Conservation (phyloP, 352 stramenopile species). For the Phytopythium montanum region DNA sequence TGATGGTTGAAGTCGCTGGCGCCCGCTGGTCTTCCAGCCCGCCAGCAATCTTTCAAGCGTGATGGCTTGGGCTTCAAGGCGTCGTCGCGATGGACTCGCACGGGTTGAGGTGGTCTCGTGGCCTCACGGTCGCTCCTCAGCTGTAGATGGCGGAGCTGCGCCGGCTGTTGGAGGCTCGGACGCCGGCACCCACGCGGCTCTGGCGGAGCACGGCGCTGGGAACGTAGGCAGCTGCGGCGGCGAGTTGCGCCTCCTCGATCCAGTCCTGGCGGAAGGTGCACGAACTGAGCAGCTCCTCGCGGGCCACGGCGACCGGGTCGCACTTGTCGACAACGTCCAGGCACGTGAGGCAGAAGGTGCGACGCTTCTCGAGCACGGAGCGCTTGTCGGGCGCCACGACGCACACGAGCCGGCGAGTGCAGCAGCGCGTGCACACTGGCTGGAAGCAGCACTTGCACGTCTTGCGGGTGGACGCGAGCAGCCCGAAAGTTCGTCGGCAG, state of each 20-base stretch:
- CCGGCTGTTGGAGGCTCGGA: neutral
- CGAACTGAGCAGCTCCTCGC: constrained; percentile 22
- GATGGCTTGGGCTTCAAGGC: neutral
- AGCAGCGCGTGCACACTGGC: constrained; percentile 28
- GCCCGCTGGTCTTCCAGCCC: neutral
- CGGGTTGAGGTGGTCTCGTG: neutral
- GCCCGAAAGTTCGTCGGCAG: constrained; percentile 28
- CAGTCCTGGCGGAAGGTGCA: constrained; percentile 3
- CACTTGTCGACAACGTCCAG: constrained; percentile 24
- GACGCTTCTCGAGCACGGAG: constrained; percentile 30
- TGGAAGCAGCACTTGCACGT: constrained; percentile 31
- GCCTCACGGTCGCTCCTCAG: neutral
- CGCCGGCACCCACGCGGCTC: neutral
- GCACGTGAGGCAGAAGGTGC: constrained; percentile 28
- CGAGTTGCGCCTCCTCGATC: constrained; percentile 2
- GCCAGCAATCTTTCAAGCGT: neutral
- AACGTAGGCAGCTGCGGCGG: neutral
- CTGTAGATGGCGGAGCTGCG: constrained; percentile 6
- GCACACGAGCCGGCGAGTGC: constrained; percentile 27
- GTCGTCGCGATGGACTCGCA: neutral
- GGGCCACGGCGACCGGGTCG: constrained; percentile 26
- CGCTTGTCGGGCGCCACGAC: constrained; percentile 30
- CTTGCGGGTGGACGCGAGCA: constrained; percentile 27
- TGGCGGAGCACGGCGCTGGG: constrained; percentile 3
- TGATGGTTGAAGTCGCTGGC: neutral